These are phyloP conservation scores for Erythrophleum fordii DNA, from an alignment of 306 rosid species.

Conservation along the genomic window DNA sequence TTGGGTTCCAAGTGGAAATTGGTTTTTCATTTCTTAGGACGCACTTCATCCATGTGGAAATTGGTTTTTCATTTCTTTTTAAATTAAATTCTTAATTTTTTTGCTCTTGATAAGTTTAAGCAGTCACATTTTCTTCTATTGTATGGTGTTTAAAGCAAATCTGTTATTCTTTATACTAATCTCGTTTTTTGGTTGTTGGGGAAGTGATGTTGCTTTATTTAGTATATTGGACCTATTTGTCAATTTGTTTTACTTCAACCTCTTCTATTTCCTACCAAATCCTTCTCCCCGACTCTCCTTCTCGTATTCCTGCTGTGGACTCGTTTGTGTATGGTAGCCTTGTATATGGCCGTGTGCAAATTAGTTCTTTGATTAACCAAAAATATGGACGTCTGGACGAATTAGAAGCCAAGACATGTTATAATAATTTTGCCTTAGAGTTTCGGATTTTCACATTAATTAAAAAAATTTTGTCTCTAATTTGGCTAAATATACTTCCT, in stretches of 20 bases:
- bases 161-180: not conserved
- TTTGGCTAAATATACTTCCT: conserved; percentile 19
- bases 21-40: not conserved
- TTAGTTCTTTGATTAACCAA: not conserved
- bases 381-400: not conserved
- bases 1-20: not conserved
- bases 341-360: not conserved
- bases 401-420: not conserved
- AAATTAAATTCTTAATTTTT: not conserved
- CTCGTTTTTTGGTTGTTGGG: not conserved
- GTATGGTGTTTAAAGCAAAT: not conserved
- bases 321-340: not conserved
- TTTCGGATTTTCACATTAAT: conserved; percentile 9
- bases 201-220: conserved; percentile 3
- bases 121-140: not conserved
- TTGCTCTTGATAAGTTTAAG: conserved; percentile 5
- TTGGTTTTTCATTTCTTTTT: not conserved
- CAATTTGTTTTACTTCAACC: not conserved
- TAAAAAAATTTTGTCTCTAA: not conserved
- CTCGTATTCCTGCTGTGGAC: not conserved
- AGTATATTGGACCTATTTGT: not conserved
- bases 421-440: not conserved
- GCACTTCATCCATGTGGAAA: no score
- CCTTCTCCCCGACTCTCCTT: not conserved
- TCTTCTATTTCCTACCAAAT: not conserved